These are phyloP conservation scores for Lizonia empirigonia DNA, from an alignment of 2,329 filamentous ascomycete genomes.

Conservation along the genomic window DNA sequence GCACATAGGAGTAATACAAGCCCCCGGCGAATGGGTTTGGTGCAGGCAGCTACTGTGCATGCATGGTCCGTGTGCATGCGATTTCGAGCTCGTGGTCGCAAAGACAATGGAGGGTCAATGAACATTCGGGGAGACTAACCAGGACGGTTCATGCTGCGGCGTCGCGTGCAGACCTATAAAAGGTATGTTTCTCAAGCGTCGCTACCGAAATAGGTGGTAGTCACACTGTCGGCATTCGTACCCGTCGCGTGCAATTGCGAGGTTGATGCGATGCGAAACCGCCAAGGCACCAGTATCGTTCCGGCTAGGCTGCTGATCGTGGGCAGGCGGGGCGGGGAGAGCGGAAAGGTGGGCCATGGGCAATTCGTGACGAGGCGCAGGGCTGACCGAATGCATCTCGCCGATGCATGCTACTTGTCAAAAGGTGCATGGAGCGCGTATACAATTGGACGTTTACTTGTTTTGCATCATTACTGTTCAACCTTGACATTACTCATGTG, in stretches of 20 bases:
- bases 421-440: not conserved
- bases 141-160: conserved; percentile 55
- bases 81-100: conserved; percentile 18
- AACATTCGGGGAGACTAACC: conserved; percentile 45
- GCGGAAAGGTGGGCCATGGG: conserved; percentile 11
- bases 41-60: not conserved
- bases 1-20: not conserved
- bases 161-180: conserved; percentile 22
- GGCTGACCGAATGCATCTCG: not conserved
- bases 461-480: not conserved
- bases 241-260: conserved; percentile 25
- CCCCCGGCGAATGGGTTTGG: not conserved
- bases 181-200: not conserved
- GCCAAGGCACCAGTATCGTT: conserved; percentile 18
- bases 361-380: conserved; percentile 8
- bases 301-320: conserved; percentile 4
- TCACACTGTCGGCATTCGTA: conserved; percentile 6
- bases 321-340: conserved; percentile 13
- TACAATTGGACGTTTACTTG: not conserved
- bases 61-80: conserved; percentile 18
- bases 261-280: conserved; percentile 24
- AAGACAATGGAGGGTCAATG: conserved; percentile 29
- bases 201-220: not conserved
- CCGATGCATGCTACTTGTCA: not conserved
- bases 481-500: not conserved